These are phyloP conservation scores for Populus euphratica DNA, from an alignment of 345 rosid species.

Conservation along the genomic window DNA sequence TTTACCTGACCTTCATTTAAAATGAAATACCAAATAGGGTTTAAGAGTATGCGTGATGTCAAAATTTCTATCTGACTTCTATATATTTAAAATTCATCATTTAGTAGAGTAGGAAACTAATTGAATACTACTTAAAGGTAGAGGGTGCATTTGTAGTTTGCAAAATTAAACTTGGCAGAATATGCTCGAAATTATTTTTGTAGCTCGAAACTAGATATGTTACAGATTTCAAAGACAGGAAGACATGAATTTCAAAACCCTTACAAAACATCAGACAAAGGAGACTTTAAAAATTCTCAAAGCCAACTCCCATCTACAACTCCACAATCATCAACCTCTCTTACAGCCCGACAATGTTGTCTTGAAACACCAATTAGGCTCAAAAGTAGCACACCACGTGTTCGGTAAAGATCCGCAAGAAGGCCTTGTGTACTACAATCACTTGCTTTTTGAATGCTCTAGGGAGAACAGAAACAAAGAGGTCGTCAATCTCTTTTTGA, in stretches of 20 bases:
- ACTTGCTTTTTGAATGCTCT: slow-evolving; percentile 48
- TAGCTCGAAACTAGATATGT: not conserved
- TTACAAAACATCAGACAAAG: slow-evolving; percentile 14
- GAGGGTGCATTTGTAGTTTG: not conserved
- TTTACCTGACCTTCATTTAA: too few relatives aligned
- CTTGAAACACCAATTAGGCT: not conserved
- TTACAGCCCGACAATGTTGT: slow-evolving; percentile 1
- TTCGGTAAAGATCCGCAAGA: slow-evolving; percentile 50
- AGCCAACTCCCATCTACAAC: slow-evolving; percentile 11
- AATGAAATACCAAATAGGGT: too few relatives aligned
- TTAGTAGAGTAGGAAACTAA: not conserved
- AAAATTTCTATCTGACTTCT: not conserved
- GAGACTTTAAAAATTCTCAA: slow-evolving; percentile 7
- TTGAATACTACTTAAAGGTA: not conserved
- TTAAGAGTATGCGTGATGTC: too few relatives aligned
- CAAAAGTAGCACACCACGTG: slow-evolving; percentile 30
- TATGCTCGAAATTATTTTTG: not conserved
- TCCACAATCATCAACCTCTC: not conserved
- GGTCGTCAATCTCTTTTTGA: slow-evolving; percentile 51
- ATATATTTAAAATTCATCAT: not conserved
- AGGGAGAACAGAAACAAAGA: slow-evolving; percentile 48
- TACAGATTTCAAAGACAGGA: not conserved
- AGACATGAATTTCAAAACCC: slow-evolving; percentile 1
- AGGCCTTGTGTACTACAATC: slow-evolving; percentile 20
- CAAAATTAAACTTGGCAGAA: not conserved